phyloP scores from a whole-genome alignment of 2,329 filamentous ascomycete species.

The Fusarium xyrophilum region DNA sequence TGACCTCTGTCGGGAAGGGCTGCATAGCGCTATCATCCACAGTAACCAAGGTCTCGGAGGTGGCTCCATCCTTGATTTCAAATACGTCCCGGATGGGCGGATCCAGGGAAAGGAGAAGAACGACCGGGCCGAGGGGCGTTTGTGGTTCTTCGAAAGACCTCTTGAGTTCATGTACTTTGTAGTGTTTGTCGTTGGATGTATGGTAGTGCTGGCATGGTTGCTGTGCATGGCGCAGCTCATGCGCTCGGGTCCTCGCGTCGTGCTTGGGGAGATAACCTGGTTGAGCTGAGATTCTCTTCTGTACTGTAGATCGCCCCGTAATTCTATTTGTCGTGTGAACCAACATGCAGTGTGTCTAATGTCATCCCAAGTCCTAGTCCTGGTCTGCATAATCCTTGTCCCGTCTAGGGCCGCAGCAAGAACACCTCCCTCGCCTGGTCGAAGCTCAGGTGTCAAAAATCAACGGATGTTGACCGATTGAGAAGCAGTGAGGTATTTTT shows the following conservation, averaged over 20 bases:
- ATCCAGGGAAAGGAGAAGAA: conserved; percentile 37
- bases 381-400: not conserved
- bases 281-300: not conserved
- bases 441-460: not conserved
- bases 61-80: conserved; percentile 45
- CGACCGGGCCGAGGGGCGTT: conserved; percentile 3
- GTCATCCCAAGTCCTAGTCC: not conserved
- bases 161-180: conserved; percentile 39
- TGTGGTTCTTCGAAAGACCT: conserved; percentile 33
- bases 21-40: conserved; percentile 43
- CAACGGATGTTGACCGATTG: not conserved
- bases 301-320: not conserved
- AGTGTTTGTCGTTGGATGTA: conserved; percentile 33
- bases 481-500: not conserved
- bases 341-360: not conserved
- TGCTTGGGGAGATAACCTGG: not conserved
- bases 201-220: not conserved
- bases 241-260: not conserved
- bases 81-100: conserved; percentile 42
- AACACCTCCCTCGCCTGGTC: not conserved
- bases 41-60: conserved; percentile 39
- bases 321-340: not conserved
- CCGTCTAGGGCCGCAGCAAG: not conserved
- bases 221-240: not conserved
- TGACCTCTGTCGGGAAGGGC: conserved; percentile 32